Percentiles rank a stretch among this genome's conserved stretches.
Conservation (phyloP, 768 basidiomycete species). For the Xerocomus brunneocitrinus region DNA sequence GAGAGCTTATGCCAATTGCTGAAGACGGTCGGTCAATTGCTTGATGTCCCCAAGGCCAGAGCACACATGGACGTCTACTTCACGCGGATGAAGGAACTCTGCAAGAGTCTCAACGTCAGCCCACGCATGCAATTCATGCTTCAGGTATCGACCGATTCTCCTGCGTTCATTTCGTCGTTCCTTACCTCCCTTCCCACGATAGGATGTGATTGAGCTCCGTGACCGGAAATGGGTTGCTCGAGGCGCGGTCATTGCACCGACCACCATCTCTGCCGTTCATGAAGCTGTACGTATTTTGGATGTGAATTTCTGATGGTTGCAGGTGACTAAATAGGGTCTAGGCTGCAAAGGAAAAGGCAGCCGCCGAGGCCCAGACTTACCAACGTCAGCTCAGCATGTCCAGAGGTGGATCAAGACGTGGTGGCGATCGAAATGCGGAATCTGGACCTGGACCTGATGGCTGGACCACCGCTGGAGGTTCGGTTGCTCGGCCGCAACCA, state of each 20-base stretch:
- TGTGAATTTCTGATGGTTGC: not conserved
- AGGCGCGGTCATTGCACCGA: slow-evolving; percentile 68
- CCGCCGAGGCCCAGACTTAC: slow-evolving; percentile 54
- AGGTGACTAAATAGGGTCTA: slow-evolving; percentile 27
- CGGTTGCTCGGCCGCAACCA: slow-evolving; percentile 51
- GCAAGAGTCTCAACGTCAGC: slow-evolving; percentile 67
- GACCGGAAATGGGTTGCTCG: slow-evolving; percentile 77
- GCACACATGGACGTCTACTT: slow-evolving; percentile 94
- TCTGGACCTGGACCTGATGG: slow-evolving; percentile 75
- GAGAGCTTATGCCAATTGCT: slow-evolving; percentile 93
- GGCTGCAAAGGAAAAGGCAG: slow-evolving; percentile 81
- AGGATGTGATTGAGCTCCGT: slow-evolving; percentile 92
- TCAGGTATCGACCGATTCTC: slow-evolving; percentile 53
- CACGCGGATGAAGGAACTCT: slow-evolving; percentile 79
- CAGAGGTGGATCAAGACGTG: slow-evolving; percentile 85
- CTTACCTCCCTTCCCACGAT: slow-evolving; percentile 1
- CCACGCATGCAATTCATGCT: slow-evolving; percentile 95
- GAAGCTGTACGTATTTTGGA: slow-evolving; percentile 56
- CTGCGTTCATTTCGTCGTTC: not conserved
- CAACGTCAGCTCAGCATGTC: slow-evolving; percentile 74
- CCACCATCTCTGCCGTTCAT: slow-evolving; percentile 87
- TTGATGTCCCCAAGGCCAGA: slow-evolving; percentile 78
- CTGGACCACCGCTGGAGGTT: slow-evolving; percentile 72
- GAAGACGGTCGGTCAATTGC: slow-evolving; percentile 76
- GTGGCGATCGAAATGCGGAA: slow-evolving; percentile 62